These are phyloP conservation scores for Alopecurus myosuroides DNA, from an alignment of 176 grass and related monocot genomes.

Conservation along the genomic window DNA sequence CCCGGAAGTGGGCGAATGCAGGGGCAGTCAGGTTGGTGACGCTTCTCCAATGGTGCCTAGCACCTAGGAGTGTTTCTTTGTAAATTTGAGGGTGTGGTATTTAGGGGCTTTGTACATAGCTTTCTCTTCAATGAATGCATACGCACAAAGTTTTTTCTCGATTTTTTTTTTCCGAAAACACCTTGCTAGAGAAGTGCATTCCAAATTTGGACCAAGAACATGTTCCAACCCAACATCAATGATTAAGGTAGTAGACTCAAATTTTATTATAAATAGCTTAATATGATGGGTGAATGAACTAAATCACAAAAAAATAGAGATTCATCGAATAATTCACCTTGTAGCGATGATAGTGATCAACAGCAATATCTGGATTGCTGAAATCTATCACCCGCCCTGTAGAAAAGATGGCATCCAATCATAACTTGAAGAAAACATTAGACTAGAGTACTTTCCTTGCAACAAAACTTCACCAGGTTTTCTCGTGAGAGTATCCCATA, in stretches of 20 bases:
- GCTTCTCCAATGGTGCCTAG: not conserved
- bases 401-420: not conserved
- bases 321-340: slow-evolving; percentile 42
- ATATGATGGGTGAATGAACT: not conserved
- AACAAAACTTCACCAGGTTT: slow-evolving; percentile 41
- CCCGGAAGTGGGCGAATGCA: not conserved
- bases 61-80: not conserved
- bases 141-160: not conserved
- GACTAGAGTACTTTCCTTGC: not conserved
- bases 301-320: slow-evolving; percentile 2
- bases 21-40: not conserved
- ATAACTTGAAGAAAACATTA: slow-evolving; percentile 7
- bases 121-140: not conserved
- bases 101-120: not conserved
- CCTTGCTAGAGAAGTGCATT: not conserved
- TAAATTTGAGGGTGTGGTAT: not conserved
- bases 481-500: slow-evolving; percentile 82
- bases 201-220: not conserved
- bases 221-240: not conserved
- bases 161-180: not conserved
- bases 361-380: slow-evolving; percentile 82
- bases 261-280: not conserved
- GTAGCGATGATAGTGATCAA: slow-evolving; percentile 96
- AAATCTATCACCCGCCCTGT: slow-evolving; percentile 89
- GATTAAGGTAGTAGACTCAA: not conserved